Base-by-base conservation (phyloP, 1,139 yeast species). In the Torulaspora pretoriensis region DNA sequence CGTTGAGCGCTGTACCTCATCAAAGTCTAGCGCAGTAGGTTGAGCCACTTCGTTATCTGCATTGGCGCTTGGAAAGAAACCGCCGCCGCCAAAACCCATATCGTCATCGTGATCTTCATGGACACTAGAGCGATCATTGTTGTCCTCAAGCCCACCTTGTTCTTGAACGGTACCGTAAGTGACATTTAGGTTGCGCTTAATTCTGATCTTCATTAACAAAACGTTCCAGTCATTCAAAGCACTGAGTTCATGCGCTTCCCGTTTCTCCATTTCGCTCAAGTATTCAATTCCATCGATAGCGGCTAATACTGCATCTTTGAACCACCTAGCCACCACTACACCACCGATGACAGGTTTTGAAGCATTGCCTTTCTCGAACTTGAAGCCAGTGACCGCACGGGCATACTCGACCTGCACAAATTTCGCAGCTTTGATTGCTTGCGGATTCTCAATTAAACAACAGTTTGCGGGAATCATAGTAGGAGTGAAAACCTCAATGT, bases 401-500 rank as follows among this genome's bases (percentile, higher is more conserved):
- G 96, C 97, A 67, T 74, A 89, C 57, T 88, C 96, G 5, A 92
- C 73, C 0, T 76, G 80, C 17, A 90, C 56, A 1, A 81, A 60
- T 45, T 73, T 75, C 0, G 95, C 95, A 0, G 97, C 96, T 43
- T 72, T 72, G 35, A 76, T 79, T 0, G 85, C 77, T 48, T 73
- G 64, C 26, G 75, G 74, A 50, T 77, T 70, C 2, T 75, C 68
- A 8, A 88, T 66, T 46, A 87, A 76, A n/a, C 69, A 75, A 1
- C 87, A 95, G 17, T 92, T 90, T 23, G 69, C 73, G 0, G 99
- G 98, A 2, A 90, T 67, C 97, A 90, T 90, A 34, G 79, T 71
- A 0, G 82, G 76, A 0, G 75, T 75, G 64, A 84, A 90, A 1
- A 88, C 68, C 59, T 90, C 97, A 42, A 90, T 77, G 53, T 90